Evolutionary conservation across 2,329 filamentous ascomycete species (phyloP), one percentile per base, ranked within the genome.

Genomic region (Ophiosphaerella herpotricha): DNA sequence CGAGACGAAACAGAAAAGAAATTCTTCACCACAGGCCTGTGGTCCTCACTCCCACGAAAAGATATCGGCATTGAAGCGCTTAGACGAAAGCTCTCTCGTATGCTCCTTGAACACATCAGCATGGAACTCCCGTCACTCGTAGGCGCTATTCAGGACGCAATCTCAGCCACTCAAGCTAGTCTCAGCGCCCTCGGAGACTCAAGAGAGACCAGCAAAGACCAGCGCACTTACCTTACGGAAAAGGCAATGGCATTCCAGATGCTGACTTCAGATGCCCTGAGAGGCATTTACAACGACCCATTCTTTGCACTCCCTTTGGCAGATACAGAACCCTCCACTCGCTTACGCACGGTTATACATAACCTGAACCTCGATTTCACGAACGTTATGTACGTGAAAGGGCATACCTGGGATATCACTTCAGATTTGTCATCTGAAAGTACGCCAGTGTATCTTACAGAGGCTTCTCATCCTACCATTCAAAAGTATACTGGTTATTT

Each of bases 71-170:
- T 74, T 9, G 55, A 60, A 33, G 45, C 64, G 1, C 48, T 74
- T 5, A 53, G 66, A 29, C 52, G 42, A 1, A 67, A 61, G 26
- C 47, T 75, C 1, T 68, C 63, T 7, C 54, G 58, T 14, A 53
- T 72, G 9, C 57, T 75, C 2, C 58, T 71, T 5, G 51, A 64
- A 7, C 69, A 74, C 21, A 68, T 74, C n/a, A 43, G 53, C 14
- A 55, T 53, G 21, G 64, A 68, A 42, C 55, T 70, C 6, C 65
- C 65, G 12, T 58, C 58, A 0, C 57, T 69, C 24, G 52, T 56
- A 2, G 26, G 24, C 1, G 50, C 58, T 13, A 57, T 71, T 12
- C 48, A 64, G 7, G 26, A 48, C 5, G 59, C 59, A 2, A 52
- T 64, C 2, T 40, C 14, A 26, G 18, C 36, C 1, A 62, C 64